Base-by-base conservation (phyloP, 192 early-diverging fungal genomes). In the Entomortierella chlamydospora region DNA sequence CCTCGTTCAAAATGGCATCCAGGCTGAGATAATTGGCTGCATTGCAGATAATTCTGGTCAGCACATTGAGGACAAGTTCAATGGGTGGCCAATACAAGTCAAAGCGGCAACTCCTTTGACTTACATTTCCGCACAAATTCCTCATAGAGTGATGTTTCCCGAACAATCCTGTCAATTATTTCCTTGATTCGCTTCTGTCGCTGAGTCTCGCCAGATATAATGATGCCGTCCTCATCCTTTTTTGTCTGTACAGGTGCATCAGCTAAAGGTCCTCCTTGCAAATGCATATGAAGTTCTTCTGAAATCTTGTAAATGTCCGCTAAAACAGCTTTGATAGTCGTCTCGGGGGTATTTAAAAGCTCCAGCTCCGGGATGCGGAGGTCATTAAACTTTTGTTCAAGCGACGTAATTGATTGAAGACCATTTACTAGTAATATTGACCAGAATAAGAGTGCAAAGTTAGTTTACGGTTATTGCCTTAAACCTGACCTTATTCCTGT, bases 91-190 rank as follows among this genome's bases (percentile, higher is more conserved):
- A 34, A 45, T 28, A 30, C 11, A 28, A 45, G 45, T 29, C 0
- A 26, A 47, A 0, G 17, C 22, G 12, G 3, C 0, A 28, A 15
- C 31, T 62, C 45, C 3, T 13, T 33, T 20, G 29, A 47, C 69
- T 70, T 83, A 89, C 88, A 86, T 72, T 77, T 85, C 9, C 87
- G 87, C n/a, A 85, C 82, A 79, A 90, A 90, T 69, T 90, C 87
- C 61, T 90, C 88, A 55, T 90, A 90, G 10, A 90, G 73, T 9
- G 85, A 87, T 33, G 85, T 84, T 39, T 90, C 88, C 45, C 81
- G 81, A 37, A 76, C 59, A 11, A 90, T 83, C 55, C 82, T 67
- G 59, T 90, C 88, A 34, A 90, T 55, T 6, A 90, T 78, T 43
- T 81, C 70, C 22, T 64, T 64, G 31, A 90, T 84, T 11, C 85